Evolutionary conservation across 768 basidiomycete genomes (phyloP).

Genomic region (Candolleomyces aberdarensis): DNA sequence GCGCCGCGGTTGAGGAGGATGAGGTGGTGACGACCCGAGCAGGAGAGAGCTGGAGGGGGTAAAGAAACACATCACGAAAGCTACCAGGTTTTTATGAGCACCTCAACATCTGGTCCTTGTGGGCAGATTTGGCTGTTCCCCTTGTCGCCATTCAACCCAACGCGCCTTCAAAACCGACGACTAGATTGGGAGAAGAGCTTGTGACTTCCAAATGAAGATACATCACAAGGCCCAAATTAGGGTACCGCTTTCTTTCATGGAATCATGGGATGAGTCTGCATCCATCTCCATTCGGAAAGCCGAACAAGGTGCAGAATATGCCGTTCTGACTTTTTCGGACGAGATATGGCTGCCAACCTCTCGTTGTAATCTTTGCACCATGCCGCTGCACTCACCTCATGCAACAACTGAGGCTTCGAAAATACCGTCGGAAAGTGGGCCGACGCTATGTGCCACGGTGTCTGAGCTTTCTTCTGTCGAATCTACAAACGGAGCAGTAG

Average conservation of each 20-base stretch:
- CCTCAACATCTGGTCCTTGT: constrained; percentile 31
- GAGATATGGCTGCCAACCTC: too few relatives aligned
- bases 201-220: constrained; percentile 12
- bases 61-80: constrained; percentile 12
- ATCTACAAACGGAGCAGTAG: too few relatives aligned
- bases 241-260: constrained; percentile 27
- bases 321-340: too few relatives aligned
- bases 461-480: too few relatives aligned
- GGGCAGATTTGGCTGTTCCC: constrained; percentile 40
- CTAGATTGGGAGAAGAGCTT: constrained; percentile 25
- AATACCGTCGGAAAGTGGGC: too few relatives aligned
- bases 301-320: too few relatives aligned
- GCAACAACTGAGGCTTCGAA: too few relatives aligned
- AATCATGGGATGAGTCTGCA: too few relatives aligned
- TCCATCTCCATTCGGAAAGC: too few relatives aligned
- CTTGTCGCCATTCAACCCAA: constrained; percentile 26
- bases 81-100: constrained; percentile 34
- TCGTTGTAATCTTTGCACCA: too few relatives aligned
- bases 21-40: not conserved
- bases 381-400: too few relatives aligned
- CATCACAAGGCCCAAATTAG: constrained; percentile 24
- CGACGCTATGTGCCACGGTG: too few relatives aligned
- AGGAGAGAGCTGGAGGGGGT: constrained; percentile 22
- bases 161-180: constrained; percentile 8
- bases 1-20: constrained; percentile 8